phyloP scores from a whole-genome alignment of 140 eudicot species.

The Ambrosia hybrid region DNA sequence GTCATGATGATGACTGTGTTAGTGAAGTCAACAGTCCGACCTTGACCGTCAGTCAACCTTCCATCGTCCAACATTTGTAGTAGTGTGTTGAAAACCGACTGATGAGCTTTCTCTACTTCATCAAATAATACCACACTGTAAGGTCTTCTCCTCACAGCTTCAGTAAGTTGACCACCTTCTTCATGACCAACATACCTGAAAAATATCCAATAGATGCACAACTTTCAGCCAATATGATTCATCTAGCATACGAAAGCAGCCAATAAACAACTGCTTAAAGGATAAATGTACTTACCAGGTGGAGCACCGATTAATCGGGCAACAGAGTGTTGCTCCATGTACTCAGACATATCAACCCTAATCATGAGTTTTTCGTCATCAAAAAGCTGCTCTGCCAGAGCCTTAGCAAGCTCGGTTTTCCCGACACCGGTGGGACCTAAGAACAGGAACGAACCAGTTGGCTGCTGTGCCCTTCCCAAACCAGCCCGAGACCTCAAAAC shows the following conservation, averaged over 20 bases:
- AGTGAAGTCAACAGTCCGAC: constrained; percentile 89
- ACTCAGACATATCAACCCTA: constrained; percentile 93
- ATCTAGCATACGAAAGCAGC: neutral
- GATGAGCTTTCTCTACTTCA: constrained; percentile 91
- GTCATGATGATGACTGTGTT: constrained; percentile 91
- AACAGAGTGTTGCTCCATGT: constrained; percentile 98
- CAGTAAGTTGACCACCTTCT: constrained; percentile 97
- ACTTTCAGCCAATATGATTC: neutral
- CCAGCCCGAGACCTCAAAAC: constrained; percentile 94
- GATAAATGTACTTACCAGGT: constrained; percentile 56
- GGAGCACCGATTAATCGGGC: constrained; percentile 95
- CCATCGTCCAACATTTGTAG: constrained; percentile 96
- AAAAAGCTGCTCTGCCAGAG: constrained; percentile 91
- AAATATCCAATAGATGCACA: neutral
- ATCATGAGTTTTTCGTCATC: constrained; percentile 85
- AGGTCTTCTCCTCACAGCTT: constrained; percentile 91
- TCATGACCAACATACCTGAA: constrained; percentile 89
- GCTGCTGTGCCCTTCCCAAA: constrained; percentile 86
- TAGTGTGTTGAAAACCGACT: constrained; percentile 72
- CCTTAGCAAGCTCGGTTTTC: constrained; percentile 95
- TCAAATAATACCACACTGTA: constrained; percentile 85
- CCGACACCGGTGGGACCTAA: constrained; percentile 99
- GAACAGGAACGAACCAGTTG: constrained; percentile 93
- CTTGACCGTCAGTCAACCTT: constrained; percentile 95
- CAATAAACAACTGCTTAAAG: neutral